phyloP scores from a whole-genome alignment of 139 green algal species.

The Coelastrella sp. region DNA sequence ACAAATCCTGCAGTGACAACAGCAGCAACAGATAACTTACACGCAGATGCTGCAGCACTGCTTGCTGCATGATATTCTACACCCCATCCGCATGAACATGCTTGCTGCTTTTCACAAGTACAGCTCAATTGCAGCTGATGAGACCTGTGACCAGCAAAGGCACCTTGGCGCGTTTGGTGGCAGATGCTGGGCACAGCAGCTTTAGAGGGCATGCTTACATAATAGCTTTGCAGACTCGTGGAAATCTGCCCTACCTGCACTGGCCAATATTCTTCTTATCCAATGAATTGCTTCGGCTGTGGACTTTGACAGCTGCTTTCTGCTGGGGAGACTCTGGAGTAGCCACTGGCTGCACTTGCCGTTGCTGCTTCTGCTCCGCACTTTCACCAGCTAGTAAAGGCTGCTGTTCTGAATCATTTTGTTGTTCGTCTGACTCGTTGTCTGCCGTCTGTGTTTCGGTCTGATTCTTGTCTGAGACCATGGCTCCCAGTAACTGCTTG shows the following conservation, averaged over 20 bases:
- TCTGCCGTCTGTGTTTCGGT: background rate
- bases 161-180: background rate
- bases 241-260: constrained; percentile 12
- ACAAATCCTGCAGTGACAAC: constrained; percentile 30
- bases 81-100: background rate
- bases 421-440: background rate
- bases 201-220: background rate
- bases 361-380: background rate
- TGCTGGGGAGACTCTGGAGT: background rate
- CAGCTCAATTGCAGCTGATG: too few relatives aligned
- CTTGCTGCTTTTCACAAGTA: too few relatives aligned
- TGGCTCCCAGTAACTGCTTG: too few relatives aligned
- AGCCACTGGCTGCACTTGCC: background rate
- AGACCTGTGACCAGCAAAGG: too few relatives aligned
- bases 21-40: background rate
- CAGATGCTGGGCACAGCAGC: background rate
- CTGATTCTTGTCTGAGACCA: background rate
- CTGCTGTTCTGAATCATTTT: constrained; percentile 12
- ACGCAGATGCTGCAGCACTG: too few relatives aligned
- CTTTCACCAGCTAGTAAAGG: background rate
- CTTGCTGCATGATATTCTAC: background rate
- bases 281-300: background rate
- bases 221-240: background rate
- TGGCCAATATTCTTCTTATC: constrained; percentile 1
- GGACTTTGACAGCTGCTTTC: background rate